Evolutionary conservation across 129 eudicot species (phyloP).

Genomic region (Cynara cardunculus): DNA sequence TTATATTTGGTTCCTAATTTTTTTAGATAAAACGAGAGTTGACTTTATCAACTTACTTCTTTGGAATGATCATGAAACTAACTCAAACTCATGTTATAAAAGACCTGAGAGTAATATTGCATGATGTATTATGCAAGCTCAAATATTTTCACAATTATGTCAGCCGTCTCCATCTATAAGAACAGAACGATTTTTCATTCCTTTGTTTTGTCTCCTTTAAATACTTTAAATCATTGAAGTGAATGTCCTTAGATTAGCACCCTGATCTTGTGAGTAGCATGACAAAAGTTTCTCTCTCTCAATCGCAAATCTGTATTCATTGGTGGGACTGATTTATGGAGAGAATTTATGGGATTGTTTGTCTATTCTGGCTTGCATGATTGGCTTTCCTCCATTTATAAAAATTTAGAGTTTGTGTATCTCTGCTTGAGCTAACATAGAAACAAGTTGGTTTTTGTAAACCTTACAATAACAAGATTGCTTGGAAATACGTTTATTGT

Average conservation of each 20-base stretch:
- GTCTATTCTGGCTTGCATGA: neutral
- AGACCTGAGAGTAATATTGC: neutral
- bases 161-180: neutral
- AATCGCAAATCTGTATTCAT: neutral
- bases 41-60: neutral
- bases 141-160: neutral
- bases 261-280: neutral
- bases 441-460: neutral
- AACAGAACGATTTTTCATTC: neutral
- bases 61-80: neutral
- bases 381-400: neutral
- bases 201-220: neutral
- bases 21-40: neutral
- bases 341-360: neutral
- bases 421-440: neutral
- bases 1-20: neutral
- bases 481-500: neutral
- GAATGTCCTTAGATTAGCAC: neutral
- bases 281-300: neutral
- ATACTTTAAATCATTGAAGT: neutral
- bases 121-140: neutral
- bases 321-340: neutral
- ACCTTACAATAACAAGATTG: neutral
- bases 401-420: neutral
- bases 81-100: neutral